A percentile compares a stretch with the other conserved stretches of the same genome.
These are phyloP conservation scores for Neonectria faginata DNA, from an alignment of 2,329 filamentous ascomycete species.

Conservation along the genomic window DNA sequence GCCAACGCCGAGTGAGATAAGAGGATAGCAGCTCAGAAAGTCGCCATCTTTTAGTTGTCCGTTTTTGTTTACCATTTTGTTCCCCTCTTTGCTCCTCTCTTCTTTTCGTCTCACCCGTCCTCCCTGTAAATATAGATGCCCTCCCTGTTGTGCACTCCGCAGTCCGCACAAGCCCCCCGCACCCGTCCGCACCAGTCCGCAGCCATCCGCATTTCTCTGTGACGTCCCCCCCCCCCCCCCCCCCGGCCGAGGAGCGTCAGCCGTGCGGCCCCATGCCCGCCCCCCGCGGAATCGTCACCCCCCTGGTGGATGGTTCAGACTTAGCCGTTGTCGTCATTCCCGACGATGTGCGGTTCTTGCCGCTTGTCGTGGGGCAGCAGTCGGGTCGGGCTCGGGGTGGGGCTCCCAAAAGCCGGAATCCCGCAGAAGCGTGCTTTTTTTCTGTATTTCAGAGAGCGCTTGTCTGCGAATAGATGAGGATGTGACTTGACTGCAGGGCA, in stretches of 20 bases:
- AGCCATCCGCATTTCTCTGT: background rate
- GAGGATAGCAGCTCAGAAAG: background rate
- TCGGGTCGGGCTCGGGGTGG: constrained; percentile 35
- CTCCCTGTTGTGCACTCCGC: background rate
- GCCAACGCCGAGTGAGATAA: constrained; percentile 10
- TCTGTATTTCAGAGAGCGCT: background rate
- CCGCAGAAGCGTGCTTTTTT: constrained; percentile 27
- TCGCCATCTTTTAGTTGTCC: background rate
- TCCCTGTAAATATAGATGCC: background rate
- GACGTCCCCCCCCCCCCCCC: background rate
- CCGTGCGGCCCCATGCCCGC: constrained; percentile 25
- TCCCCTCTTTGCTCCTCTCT: background rate
- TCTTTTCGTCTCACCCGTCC: background rate
- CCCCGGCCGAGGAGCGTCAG: constrained; percentile 18
- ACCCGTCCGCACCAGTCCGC: too few species aligned
- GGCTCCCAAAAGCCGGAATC: constrained; percentile 20
- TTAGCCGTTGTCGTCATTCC: constrained; percentile 30
- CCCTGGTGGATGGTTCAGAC: background rate
- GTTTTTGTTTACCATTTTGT: background rate
- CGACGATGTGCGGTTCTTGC: constrained; percentile 40
- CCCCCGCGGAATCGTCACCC: constrained; percentile 31
- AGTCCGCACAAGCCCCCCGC: background rate
- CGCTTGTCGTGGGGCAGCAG: constrained; percentile 38
- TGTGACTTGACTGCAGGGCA: constrained; percentile 4
- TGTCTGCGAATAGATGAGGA: background rate